These are phyloP conservation scores for Striga hermonthica DNA, from an alignment of 305 asterid genomes.

Conservation along the genomic window DNA sequence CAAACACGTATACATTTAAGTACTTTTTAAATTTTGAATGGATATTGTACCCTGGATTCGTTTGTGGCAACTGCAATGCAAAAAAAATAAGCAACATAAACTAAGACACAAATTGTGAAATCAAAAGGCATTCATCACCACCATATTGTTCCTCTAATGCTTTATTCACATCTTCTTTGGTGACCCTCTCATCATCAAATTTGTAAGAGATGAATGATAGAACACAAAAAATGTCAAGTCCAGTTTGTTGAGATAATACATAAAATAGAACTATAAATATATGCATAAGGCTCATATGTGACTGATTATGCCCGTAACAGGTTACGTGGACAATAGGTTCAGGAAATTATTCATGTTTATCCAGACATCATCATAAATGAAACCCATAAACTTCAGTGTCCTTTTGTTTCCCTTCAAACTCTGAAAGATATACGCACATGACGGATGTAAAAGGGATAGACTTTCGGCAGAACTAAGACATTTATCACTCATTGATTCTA, in stretches of 20 bases:
- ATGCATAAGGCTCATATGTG: constrained; percentile 6
- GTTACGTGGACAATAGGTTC: constrained; percentile 5
- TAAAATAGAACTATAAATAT: background rate
- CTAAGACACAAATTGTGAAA: constrained; percentile 3
- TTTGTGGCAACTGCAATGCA: constrained; percentile 70
- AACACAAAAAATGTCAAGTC: constrained; percentile 20
- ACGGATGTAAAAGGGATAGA: constrained; percentile 15
- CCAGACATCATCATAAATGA: constrained; percentile 6
- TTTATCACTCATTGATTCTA: constrained; percentile 66
- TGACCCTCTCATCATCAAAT: constrained; percentile 94
- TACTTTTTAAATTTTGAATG: constrained; percentile 87
- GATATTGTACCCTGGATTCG: constrained; percentile 97
- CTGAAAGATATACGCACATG: constrained; percentile 21
- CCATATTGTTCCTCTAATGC: constrained; percentile 97
- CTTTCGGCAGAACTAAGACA: constrained; percentile 20
- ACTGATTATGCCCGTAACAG: constrained; percentile 2
- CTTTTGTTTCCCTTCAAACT: background rate
- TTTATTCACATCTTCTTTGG: constrained; percentile 88
- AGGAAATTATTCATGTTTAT: constrained; percentile 3
- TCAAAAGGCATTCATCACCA: constrained; percentile 62
- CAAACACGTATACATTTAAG: constrained; percentile 99
- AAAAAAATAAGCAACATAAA: constrained; percentile 31
- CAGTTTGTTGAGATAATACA: background rate
- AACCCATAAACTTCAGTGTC: constrained; percentile 2
- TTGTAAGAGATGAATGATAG: constrained; percentile 45